Conservation (phyloP, 192 early-diverging fungal species). For the Spizellomyces sp. region DNA sequence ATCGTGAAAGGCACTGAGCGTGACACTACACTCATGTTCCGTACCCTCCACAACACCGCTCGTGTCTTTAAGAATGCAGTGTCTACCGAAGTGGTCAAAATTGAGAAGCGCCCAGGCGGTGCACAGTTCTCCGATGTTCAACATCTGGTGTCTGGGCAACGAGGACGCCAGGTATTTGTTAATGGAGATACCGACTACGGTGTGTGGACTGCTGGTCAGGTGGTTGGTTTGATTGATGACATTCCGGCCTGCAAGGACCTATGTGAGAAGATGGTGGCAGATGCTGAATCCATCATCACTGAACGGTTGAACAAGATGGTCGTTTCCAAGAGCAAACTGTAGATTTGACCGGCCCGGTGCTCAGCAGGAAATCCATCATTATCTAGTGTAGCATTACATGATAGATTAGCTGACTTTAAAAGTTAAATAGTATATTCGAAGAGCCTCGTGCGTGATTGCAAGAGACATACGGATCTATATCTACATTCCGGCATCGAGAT, state of each 20-base stretch:
- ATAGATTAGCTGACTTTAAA: too few relatives aligned
- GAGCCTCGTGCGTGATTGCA: not conserved
- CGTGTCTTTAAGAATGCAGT: slow-evolving; percentile 75
- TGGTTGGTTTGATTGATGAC: slow-evolving; percentile 74
- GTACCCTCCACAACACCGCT: slow-evolving; percentile 65
- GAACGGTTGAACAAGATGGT: slow-evolving; percentile 34
- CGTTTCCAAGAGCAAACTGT: slow-evolving; percentile 23
- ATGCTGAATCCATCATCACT: slow-evolving; percentile 52
- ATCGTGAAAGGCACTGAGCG: slow-evolving; percentile 72
- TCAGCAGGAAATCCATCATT: too few relatives aligned
- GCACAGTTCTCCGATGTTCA: slow-evolving; percentile 71
- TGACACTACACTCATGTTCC: slow-evolving; percentile 69
- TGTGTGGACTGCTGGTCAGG: slow-evolving; percentile 68
- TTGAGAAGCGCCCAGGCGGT: slow-evolving; percentile 65
- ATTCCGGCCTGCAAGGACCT: slow-evolving; percentile 76
- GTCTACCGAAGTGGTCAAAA: slow-evolving; percentile 66
- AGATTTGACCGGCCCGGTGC: not conserved
- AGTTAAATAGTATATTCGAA: not conserved
- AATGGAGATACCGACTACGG: slow-evolving; percentile 49
- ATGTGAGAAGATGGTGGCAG: slow-evolving; percentile 56
- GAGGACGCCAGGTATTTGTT: slow-evolving; percentile 49
- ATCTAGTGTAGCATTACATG: too few relatives aligned
- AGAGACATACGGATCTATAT: too few relatives aligned
- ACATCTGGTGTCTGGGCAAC: slow-evolving; percentile 66
- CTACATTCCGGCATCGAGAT: too few relatives aligned